A percentile compares a stretch with the other conserved stretches of the same genome.
Conservation (phyloP, 192 early-diverging fungal species). For the Borealophlyctis nickersoniae region DNA sequence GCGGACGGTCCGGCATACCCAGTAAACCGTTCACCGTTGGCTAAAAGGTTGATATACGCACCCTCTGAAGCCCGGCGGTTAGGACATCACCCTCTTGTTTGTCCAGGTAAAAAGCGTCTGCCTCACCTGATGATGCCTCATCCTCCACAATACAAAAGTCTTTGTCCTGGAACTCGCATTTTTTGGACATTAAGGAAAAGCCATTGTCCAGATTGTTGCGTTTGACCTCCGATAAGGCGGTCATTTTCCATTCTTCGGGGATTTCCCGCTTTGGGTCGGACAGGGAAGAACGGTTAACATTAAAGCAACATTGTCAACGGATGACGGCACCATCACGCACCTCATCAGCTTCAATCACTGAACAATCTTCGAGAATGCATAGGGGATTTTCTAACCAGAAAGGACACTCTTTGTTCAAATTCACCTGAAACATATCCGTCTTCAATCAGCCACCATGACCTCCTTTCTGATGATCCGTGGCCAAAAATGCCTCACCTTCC, state of each 20-base stretch:
- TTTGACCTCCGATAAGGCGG: constrained; percentile 68
- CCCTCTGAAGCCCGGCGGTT: constrained; percentile 64
- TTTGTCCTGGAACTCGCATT: constrained; percentile 42
- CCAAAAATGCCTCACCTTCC: constrained; percentile 59
- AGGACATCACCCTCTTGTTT: too few relatives aligned
- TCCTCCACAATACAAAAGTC: constrained; percentile 92
- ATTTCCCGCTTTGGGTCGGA: constrained; percentile 36
- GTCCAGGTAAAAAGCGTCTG: too few relatives aligned
- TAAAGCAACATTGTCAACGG: constrained; percentile 8
- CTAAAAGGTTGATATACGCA: constrained; percentile 82
- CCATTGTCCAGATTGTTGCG: constrained; percentile 35
- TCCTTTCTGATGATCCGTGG: not conserved
- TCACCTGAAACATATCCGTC: constrained; percentile 50
- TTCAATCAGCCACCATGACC: not conserved
- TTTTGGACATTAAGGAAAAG: constrained; percentile 38
- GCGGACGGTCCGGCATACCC: constrained; percentile 90
- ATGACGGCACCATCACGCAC: constrained; percentile 33
- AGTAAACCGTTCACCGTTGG: constrained; percentile 96
- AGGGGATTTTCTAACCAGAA: constrained; percentile 85
- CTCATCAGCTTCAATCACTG: constrained; percentile 79
- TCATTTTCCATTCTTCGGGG: constrained; percentile 48
- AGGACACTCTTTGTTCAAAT: constrained; percentile 82
- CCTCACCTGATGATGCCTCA: constrained; percentile 39
- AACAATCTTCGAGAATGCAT: constrained; percentile 82
- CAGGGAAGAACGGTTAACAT: constrained; percentile 15